Evolutionary conservation across 2,329 filamentous ascomycete genomes (phyloP), one percentile per base, ranked within the genome.

Genomic region (Hypoxylon sp.): DNA sequence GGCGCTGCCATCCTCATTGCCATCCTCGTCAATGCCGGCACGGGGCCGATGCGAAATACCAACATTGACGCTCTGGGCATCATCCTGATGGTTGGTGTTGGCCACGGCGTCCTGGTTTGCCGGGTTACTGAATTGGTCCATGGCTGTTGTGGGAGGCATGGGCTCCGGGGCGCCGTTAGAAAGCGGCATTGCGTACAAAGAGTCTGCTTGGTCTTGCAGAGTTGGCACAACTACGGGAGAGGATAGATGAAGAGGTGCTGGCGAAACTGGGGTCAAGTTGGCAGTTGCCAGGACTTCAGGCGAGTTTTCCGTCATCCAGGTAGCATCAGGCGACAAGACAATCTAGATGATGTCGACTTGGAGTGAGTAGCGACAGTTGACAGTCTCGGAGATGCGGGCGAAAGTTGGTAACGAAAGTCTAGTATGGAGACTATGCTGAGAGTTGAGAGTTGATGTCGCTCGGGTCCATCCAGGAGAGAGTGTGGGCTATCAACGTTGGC

Each of bases 121-220:
- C 27, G 53, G 8, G 2, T 65, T 31, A 17, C 17, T n/a, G 17
- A 46, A n/a, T 11, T 22, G 53, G 1, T 27, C 56, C 37, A 49
- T 20, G 30, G 53, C 49, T 30, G 51, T 35, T 46, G 71, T 57
- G 25, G 68, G 64, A 20, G 69, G 66, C 13, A 55, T 42, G 31
- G 59, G 44, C 48, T 68, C 73, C 61, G 79, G 77, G 73, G 75
- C 69, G 62, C 74, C 70, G 68, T 55, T 58, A 49, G 68, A 68
- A 27, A 71, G 72, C 40, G 72, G 73, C 81, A 84, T 85, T 75
- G 80, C 81, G 80, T 83, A 83, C 68, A 85, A 79, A 68, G 79
- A 82, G 70, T 87, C 85, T 73, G 85, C 85, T 61, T 84, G 85
- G 68, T 86, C 80, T 75, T 88, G 85, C 64, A 88, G 84, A 27